Base-by-base conservation (phyloP, 352 stramenopile species). In the Pythium scleroteichum region DNA sequence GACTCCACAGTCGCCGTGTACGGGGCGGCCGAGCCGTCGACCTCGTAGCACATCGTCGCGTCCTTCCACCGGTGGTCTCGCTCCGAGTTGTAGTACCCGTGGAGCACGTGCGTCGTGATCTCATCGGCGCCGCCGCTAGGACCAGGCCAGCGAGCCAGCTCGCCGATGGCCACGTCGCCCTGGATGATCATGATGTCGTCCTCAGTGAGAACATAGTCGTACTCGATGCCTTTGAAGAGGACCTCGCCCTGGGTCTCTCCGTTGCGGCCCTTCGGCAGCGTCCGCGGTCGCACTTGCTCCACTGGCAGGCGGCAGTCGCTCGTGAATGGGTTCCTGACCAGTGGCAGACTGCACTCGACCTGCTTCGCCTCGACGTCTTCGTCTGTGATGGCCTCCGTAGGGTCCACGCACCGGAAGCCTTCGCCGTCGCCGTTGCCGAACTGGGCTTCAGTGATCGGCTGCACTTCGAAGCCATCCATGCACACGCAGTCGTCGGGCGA, bases 1-100 rank as follows among this genome's bases (percentile, higher is more conserved):
- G 79, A 68, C 32, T 73, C 47, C 32, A 95, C 63, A 16, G 65
- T 75, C 6, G 59, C 52, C 16, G 69, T 62, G 53, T 86, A 87
- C 1, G 59, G 45, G 22, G 50, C 57, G 12, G 81, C 81, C 35
- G 55, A 74, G n/a, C 54, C 53, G 27, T 85, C 76, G 16, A 93
- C 58, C 60, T 90, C 74, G 53, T 76, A 93, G 66, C 83, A 95
- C 68, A 95, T 73, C 8, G 56, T 53, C 4, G 72, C 79, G 32
- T 85, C 67, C 22, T 66, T 61, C 83, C 85, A 93, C 5, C 83
- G 85, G 45, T 90, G 81, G 46, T 93, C 85, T 12, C 82, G 73
- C 32, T 86, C 82, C 8, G 78, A 66, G 58, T 94, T 90, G 70
- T 87, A 94, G 66, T 94, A 94, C 16, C 85, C 85, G 52, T 94